These are phyloP conservation scores for Exobasidium rhododendri DNA, from an alignment of 1,284 basidiomycete genomes.

Conservation along the genomic window DNA sequence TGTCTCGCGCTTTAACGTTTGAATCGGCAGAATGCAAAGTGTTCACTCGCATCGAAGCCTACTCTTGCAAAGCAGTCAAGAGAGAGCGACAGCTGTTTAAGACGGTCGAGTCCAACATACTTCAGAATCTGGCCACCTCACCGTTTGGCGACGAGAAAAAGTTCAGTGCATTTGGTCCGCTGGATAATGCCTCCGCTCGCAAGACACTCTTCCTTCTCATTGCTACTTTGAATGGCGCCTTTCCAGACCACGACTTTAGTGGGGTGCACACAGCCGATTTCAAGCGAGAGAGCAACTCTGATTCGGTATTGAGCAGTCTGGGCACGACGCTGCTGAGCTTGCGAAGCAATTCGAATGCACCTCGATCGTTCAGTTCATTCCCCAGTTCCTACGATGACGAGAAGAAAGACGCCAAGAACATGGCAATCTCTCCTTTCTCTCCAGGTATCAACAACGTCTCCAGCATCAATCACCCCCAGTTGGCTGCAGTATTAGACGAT, in stretches of 20 bases:
- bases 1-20: slow-evolving; percentile 72
- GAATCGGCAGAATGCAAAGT: slow-evolving; percentile 81
- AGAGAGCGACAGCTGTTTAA: slow-evolving; percentile 96
- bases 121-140: slow-evolving; percentile 45
- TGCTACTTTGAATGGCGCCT: slow-evolving; percentile 91
- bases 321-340: slow-evolving; percentile 50
- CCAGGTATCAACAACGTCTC: neutral
- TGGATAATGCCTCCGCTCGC: slow-evolving; percentile 62
- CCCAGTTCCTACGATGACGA: slow-evolving; percentile 43
- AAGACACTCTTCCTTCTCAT: slow-evolving; percentile 92
- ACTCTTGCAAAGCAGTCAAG: slow-evolving; percentile 95
- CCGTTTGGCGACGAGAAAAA: slow-evolving; percentile 49
- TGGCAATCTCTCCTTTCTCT: slow-evolving; percentile 13
- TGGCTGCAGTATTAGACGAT: slow-evolving; percentile 83
- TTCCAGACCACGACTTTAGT: slow-evolving; percentile 95
- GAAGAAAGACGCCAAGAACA: slow-evolving; percentile 11
- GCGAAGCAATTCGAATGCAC: slow-evolving; percentile 34
- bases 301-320: slow-evolving; percentile 49
- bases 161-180: slow-evolving; percentile 55
- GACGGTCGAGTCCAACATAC: slow-evolving; percentile 61
- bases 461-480: slow-evolving; percentile 65
- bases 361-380: slow-evolving; percentile 39
- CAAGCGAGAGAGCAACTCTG: slow-evolving; percentile 60
- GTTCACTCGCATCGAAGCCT: slow-evolving; percentile 90
- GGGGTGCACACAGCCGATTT: slow-evolving; percentile 88